Evolutionary conservation across 768 basidiomycete species (phyloP).

Genomic region (Mycena metata): DNA sequence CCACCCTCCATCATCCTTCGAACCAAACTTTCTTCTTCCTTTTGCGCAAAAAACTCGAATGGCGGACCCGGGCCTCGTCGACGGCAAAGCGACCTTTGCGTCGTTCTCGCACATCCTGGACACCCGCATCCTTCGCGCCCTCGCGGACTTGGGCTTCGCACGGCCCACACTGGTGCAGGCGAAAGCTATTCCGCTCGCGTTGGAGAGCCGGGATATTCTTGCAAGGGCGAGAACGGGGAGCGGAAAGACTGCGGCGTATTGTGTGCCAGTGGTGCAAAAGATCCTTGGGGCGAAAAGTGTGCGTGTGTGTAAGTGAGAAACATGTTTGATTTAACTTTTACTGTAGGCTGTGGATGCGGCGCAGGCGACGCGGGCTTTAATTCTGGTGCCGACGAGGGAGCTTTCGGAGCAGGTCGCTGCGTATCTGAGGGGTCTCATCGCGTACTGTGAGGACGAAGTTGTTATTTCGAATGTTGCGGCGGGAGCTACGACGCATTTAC

Average conservation of each 20-base stretch:
- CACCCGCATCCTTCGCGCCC: conserved; percentile 85
- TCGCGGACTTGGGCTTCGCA: conserved; percentile 92
- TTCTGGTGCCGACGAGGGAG: conserved; percentile 93
- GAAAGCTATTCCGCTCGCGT: conserved; percentile 92
- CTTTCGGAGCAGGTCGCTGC: conserved; percentile 90
- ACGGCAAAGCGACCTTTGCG: conserved; percentile 64
- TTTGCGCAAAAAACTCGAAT: conserved; percentile 32
- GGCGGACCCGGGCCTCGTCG: conserved; percentile 62
- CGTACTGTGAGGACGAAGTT: conserved; percentile 86
- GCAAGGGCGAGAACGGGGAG: conserved; percentile 96
- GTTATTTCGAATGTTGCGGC: conserved; percentile 81
- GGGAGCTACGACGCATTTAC: conserved; percentile 77
- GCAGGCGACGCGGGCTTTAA: conserved; percentile 78
- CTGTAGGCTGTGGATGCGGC: conserved; percentile 54
- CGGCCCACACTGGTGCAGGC: conserved; percentile 93
- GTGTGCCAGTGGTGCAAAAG: conserved; percentile 91
- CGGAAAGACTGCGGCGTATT: conserved; percentile 98
- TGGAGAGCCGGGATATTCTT: conserved; percentile 91
- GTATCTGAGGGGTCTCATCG: conserved; percentile 73
- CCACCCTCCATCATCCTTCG: background rate
- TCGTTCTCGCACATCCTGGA: conserved; percentile 86
- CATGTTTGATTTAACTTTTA: conserved; percentile 14
- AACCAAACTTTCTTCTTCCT: conserved; percentile 3
- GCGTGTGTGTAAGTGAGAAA: conserved; percentile 46
- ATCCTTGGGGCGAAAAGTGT: conserved; percentile 86